Evolutionary conservation across 2,329 filamentous ascomycete species (phyloP).

Genomic region (Cladosporium halotolerans): DNA sequence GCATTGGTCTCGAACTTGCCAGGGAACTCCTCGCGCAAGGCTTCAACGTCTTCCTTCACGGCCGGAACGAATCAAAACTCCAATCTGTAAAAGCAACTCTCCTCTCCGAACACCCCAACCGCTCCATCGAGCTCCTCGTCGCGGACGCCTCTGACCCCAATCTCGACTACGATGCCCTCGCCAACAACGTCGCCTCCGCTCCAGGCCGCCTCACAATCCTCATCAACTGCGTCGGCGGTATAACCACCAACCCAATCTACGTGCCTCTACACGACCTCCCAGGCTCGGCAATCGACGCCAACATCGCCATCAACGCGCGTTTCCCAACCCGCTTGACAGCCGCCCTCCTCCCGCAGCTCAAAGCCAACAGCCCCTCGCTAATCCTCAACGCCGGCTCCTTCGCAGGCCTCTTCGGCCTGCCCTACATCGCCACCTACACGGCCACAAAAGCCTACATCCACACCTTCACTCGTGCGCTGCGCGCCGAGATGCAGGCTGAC

Average conservation of each 20-base stretch:
- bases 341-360: slow-evolving; percentile 41
- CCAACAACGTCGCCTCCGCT: slow-evolving; percentile 21
- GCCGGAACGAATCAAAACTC: slow-evolving; percentile 48
- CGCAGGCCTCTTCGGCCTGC: slow-evolving; percentile 38
- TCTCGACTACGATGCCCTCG: slow-evolving; percentile 19
- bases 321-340: slow-evolving; percentile 47
- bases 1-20: slow-evolving; percentile 49
- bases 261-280: slow-evolving; percentile 33
- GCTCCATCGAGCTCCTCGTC: slow-evolving; percentile 37
- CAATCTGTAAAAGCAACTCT: slow-evolving; percentile 37
- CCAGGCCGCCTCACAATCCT: slow-evolving; percentile 45
- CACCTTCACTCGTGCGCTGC: slow-evolving; percentile 35
- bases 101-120: slow-evolving; percentile 33
- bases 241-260: slow-evolving; percentile 28
- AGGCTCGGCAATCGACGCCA: slow-evolving; percentile 34
- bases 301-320: slow-evolving; percentile 43
- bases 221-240: slow-evolving; percentile 53
- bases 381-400: slow-evolving; percentile 48
- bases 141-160: slow-evolving; percentile 37
- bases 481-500: slow-evolving; percentile 38
- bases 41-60: slow-evolving; percentile 54
- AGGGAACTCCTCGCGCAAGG: slow-evolving; percentile 46
- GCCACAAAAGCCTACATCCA: slow-evolving; percentile 43
- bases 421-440: slow-evolving; percentile 43
- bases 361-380: slow-evolving; percentile 37